Evolutionary conservation across 2,329 filamentous ascomycete species (phyloP).

Genomic region (Hortaea werneckii): DNA sequence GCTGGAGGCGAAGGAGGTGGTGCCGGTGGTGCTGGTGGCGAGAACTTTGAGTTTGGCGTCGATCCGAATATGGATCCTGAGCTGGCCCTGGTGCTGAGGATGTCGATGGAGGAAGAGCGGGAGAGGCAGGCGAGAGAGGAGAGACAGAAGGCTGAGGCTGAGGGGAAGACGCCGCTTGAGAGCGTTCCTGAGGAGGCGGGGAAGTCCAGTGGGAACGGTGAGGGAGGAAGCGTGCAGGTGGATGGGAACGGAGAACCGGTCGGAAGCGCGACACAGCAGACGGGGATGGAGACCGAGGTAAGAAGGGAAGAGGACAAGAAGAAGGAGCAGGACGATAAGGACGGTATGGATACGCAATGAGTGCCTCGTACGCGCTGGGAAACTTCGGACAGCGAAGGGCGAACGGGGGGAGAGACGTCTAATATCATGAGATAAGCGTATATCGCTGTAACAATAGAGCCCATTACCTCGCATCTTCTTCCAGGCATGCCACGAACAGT

Average conservation of each 20-base stretch:
- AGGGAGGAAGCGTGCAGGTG: conserved; percentile 40
- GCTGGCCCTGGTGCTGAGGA: conserved; percentile 82
- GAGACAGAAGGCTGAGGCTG: conserved; percentile 55
- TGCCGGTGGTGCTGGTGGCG: conserved; percentile 47
- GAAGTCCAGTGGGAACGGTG: conserved; percentile 46
- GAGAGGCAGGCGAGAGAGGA: conserved; percentile 81
- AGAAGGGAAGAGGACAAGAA: conserved; percentile 18
- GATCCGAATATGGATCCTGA: conserved; percentile 90
- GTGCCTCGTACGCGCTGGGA: too few species aligned
- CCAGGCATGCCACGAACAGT: too few species aligned
- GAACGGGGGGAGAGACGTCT: too few species aligned
- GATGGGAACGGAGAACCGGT: conserved; percentile 17
- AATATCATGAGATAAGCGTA: too few species aligned
- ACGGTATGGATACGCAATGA: conserved; percentile 21
- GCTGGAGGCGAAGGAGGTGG: conserved; percentile 32
- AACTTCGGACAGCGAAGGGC: too few species aligned
- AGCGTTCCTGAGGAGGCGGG: conserved; percentile 62
- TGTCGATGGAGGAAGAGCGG: conserved; percentile 98
- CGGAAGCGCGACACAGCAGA: conserved; percentile 8
- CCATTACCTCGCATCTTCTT: too few species aligned
- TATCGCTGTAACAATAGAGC: too few species aligned
- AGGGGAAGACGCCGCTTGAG: conserved; percentile 67
- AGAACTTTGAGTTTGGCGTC: conserved; percentile 76
- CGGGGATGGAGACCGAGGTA: conserved; percentile 12
- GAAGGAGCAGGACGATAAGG: conserved; percentile 17